Percentiles rank a stretch among this genome's conserved stretches.
Conservation (phyloP, 495 filamentous ascomycete species). For the Cenococcum geophilum region DNA sequence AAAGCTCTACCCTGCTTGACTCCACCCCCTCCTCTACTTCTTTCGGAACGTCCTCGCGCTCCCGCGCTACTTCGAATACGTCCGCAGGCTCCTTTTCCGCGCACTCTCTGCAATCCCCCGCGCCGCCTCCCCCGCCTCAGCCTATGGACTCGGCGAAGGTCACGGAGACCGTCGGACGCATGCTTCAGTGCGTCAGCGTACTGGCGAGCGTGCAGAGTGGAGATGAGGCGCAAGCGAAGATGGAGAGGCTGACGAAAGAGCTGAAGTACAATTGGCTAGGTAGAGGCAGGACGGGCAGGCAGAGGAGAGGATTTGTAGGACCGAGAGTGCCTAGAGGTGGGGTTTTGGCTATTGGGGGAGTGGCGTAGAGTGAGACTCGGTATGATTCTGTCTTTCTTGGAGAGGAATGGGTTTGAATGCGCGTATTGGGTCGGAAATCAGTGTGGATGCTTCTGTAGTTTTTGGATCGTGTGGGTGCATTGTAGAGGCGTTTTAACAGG, state of each 20-base stretch:
- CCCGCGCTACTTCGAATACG: conserved; percentile 79
- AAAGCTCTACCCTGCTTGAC: conserved; percentile 46
- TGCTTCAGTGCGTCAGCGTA: conserved; percentile 95
- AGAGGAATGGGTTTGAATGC: too few species aligned
- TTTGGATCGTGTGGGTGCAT: too few species aligned
- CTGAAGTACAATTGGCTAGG: conserved; percentile 97
- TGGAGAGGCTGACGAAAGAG: conserved; percentile 74
- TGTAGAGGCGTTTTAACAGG: too few species aligned
- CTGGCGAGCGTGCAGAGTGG: conserved; percentile 66
- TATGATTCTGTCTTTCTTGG: too few species aligned
- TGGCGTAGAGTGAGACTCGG: too few species aligned
- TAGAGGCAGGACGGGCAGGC: conserved; percentile 79
- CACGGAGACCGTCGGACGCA: conserved; percentile 88
- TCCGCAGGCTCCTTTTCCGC: conserved; percentile 52
- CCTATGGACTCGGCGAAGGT: conserved; percentile 70
- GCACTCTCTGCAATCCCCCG: conserved; percentile 44
- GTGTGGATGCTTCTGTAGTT: too few species aligned
- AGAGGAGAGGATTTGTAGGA: conserved; percentile 82
- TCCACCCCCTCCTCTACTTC: conserved; percentile 44
- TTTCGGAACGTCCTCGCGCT: conserved; percentile 21
- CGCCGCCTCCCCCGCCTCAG: conserved; percentile 19
- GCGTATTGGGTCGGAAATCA: too few species aligned
- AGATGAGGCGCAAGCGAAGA: conserved; percentile 69
- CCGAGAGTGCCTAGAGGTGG: conserved; percentile 41
- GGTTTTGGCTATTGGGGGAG: too few species aligned